These are phyloP conservation scores for Odonthalia washingtoniensis DNA, from an alignment of 31 red algal species.

Conservation along the genomic window DNA sequence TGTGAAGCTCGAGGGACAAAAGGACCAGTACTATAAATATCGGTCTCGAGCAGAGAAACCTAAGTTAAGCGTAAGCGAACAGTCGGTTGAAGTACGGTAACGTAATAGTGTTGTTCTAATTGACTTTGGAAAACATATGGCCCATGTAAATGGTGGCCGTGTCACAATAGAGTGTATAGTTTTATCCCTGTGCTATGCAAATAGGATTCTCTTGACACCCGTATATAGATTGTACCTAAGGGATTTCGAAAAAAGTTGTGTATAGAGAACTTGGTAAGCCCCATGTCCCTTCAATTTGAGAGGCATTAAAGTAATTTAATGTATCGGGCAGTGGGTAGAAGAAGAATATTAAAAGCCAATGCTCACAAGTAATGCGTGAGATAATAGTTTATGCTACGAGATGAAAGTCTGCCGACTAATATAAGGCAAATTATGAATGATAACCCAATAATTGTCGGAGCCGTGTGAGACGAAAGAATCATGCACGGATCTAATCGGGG, in stretches of 20 bases:
- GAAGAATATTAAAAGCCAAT: conserved; percentile 35
- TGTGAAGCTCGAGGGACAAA: conserved; percentile 38
- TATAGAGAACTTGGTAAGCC: conserved; percentile 41
- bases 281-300: conserved; percentile 26
- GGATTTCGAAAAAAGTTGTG: conserved; percentile 26
- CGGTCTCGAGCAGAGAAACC: conserved; percentile 34
- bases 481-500: conserved; percentile 42
- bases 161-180: conserved; percentile 30
- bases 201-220: conserved; percentile 30
- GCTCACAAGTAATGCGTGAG: conserved; percentile 40
- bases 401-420: conserved; percentile 39
- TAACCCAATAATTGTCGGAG: conserved; percentile 41
- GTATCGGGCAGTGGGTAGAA: conserved; percentile 35
- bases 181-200: conserved; percentile 30
- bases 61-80: conserved; percentile 29
- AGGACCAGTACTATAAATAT: conserved; percentile 34
- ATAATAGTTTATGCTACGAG: conserved; percentile 34
- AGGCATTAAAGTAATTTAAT: conserved; percentile 41
- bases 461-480: conserved; percentile 42
- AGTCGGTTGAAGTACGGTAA: conserved; percentile 31
- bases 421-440: conserved; percentile 40
- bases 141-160: conserved; percentile 37
- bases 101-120: conserved; percentile 19
- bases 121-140: conserved; percentile 29
- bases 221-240: conserved; percentile 42